Conservation (phyloP, 2,329 filamentous ascomycete genomes). For the Arthroderma uncinatum region DNA sequence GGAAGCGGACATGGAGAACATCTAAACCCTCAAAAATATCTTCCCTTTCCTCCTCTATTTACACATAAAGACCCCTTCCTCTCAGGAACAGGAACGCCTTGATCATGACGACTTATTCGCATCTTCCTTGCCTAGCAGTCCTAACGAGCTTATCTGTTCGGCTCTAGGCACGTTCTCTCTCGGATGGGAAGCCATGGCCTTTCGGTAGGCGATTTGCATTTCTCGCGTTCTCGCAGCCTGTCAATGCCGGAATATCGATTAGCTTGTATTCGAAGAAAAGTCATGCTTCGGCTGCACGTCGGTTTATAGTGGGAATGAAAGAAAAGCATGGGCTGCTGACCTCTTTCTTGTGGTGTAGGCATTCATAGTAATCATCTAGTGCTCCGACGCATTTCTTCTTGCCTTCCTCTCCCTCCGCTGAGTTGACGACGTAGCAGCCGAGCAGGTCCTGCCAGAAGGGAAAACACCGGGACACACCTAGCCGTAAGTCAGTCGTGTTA, state of each 20-base stretch:
- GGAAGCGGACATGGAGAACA: background rate
- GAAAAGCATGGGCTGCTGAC: slow-evolving; percentile 36
- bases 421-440: slow-evolving; percentile 95
- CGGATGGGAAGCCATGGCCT: slow-evolving; percentile 61
- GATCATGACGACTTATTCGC: slow-evolving; percentile 50
- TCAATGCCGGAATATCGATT: background rate
- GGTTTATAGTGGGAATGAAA: background rate
- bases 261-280: slow-evolving; percentile 1
- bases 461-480: slow-evolving; percentile 75
- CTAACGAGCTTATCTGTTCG: slow-evolving; percentile 77
- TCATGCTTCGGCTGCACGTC: background rate
- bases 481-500: background rate
- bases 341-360: slow-evolving; percentile 98
- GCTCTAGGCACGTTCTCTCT: slow-evolving; percentile 72
- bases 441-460: slow-evolving; percentile 99
- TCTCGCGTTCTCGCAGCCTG: slow-evolving; percentile 67
- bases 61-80: background rate
- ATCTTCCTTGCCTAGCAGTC: slow-evolving; percentile 72
- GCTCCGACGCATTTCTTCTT: slow-evolving; percentile 78
- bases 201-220: slow-evolving; percentile 76
- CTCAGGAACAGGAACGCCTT: too few species aligned
- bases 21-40: background rate
- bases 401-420: slow-evolving; percentile 63
- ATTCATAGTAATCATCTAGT: slow-evolving; percentile 97
- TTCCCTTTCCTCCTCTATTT: background rate